Conservation (phyloP, 768 basidiomycete genomes). For the Collybiopsis confluens region DNA sequence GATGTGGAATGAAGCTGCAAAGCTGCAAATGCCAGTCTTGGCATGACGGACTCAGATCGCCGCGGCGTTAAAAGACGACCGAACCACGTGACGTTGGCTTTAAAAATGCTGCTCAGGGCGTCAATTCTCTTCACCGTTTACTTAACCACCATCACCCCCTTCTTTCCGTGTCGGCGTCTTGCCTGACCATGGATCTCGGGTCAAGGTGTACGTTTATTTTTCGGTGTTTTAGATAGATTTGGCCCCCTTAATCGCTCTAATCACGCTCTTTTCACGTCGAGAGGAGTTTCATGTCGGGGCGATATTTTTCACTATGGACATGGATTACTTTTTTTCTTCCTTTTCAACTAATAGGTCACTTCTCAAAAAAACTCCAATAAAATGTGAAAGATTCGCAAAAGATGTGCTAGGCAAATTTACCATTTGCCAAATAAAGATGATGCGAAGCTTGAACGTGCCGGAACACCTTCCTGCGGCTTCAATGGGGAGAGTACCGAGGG, state of each 20-base stretch:
- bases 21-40: background rate
- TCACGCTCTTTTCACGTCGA: constrained; percentile 62
- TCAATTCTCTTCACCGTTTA: constrained; percentile 1
- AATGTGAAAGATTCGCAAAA: too few species aligned
- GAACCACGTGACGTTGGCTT: too few species aligned
- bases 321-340: too few species aligned
- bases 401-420: too few species aligned
- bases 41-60: too few species aligned
- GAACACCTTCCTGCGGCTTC: constrained; percentile 50
- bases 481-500: constrained; percentile 67
- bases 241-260: constrained; percentile 84
- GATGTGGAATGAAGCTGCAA: background rate
- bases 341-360: too few species aligned
- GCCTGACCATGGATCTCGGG: constrained; percentile 49
- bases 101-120: too few species aligned
- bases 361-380: too few species aligned
- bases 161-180: constrained; percentile 52
- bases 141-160: constrained; percentile 11
- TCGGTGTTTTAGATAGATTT: constrained; percentile 46
- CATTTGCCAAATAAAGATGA: background rate
- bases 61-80: too few species aligned
- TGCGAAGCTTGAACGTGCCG: constrained; percentile 27
- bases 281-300: constrained; percentile 88
- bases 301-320: constrained; percentile 43
- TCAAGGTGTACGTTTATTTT: constrained; percentile 28